Evolutionary conservation across 2,329 filamentous ascomycete species (phyloP), one percentile per base, ranked within the genome.

Genomic region (Epichloe gansuensis): DNA sequence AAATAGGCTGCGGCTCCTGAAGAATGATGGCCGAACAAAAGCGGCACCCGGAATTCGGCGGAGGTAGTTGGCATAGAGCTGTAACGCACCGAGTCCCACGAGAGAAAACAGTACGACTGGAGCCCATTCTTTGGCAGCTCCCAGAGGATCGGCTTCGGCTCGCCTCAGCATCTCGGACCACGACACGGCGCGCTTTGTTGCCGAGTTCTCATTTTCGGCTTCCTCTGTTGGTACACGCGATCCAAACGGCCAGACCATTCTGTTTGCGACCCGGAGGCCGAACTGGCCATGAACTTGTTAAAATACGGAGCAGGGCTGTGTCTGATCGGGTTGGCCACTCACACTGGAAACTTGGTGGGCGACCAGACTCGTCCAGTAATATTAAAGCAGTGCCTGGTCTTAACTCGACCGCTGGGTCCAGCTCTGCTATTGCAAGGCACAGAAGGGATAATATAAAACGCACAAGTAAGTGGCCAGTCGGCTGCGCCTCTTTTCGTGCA

Each of bases 41-140:
- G 79, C 75, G 38, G 88, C 81, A 52, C 82, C 84, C 4, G 90
- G 90, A 53, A 97, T 88, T 50, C 93, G 86, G 38, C 89, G 85
- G 48, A 98, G 73, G 65, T 91, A 93, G 53, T 77, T 84, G 60
- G 78, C 81, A 69, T 91, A 91, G 46, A 91, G 60, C 48, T 71
- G 69, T 39, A 72, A 56, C 13, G 67, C 66, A 13, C 65, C 65
- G 23, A 72, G 63, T 28, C 68, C 68, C 12, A 64, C 62, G 12
- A 72, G 59, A 5, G 69, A 69, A 52, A 69, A 67, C 4, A 65
- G 50, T 12, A 70, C 66, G 9, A 68, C 61, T 1, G 69, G 70
- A 42, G 65, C 67, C 69, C 69, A 72, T 54, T 69, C 62, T 55
- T 68, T 67, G 43, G 67, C 68, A 11, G 67, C 66, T 44, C 57